These are phyloP conservation scores for Xylariaceae sp. DNA, from an alignment of 2,329 filamentous ascomycete genomes.

Conservation along the genomic window DNA sequence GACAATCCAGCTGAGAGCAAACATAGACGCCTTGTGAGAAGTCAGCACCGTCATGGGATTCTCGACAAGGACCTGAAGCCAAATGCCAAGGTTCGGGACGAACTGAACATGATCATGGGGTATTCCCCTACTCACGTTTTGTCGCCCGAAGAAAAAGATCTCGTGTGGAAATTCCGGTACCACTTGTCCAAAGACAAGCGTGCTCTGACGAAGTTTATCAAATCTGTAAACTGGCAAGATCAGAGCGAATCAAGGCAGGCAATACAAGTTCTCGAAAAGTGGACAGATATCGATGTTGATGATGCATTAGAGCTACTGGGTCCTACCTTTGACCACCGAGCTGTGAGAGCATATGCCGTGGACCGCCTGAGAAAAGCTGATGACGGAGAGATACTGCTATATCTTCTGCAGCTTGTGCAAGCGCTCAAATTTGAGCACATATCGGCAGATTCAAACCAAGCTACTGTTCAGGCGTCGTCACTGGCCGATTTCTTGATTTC, in stretches of 20 bases:
- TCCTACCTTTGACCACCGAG: constrained; percentile 82
- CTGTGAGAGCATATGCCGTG: constrained; percentile 89
- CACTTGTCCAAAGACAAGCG: constrained; percentile 89
- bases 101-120: constrained; percentile 84
- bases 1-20: constrained; percentile 96
- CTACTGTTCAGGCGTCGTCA: constrained; percentile 67
- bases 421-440: constrained; percentile 91
- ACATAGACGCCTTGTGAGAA: constrained; percentile 85
- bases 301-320: constrained; percentile 92
- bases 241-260: constrained; percentile 81
- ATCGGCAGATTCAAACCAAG: constrained; percentile 55
- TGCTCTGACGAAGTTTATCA: constrained; percentile 93
- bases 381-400: constrained; percentile 85
- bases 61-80: constrained; percentile 93
- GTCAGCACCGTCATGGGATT: constrained; percentile 84
- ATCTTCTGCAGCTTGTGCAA: constrained; percentile 90
- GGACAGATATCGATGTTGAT: constrained; percentile 96
- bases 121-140: constrained; percentile 90
- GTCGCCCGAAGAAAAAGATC: constrained; percentile 86
- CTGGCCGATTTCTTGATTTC: constrained; percentile 85
- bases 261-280: constrained; percentile 82
- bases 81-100: constrained; percentile 91
- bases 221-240: constrained; percentile 93
- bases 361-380: constrained; percentile 87
- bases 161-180: constrained; percentile 96